Conservation (phyloP, 129 eudicot species). For the Ambrosia artemisiifolia region DNA sequence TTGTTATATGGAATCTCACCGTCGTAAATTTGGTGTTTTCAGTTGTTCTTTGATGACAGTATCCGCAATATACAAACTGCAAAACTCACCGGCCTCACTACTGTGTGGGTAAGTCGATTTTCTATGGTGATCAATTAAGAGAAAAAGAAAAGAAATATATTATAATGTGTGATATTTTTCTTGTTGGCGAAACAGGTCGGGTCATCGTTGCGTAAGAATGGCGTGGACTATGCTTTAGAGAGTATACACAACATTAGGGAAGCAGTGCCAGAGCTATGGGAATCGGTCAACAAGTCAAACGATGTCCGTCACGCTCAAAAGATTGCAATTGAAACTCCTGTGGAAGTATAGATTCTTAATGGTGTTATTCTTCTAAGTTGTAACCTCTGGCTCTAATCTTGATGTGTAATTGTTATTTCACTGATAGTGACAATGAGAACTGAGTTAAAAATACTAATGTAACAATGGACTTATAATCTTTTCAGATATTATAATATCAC, state of each 20-base stretch:
- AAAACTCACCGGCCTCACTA: constrained; percentile 53
- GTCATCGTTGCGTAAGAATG: constrained; percentile 40
- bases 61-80: constrained; percentile 72
- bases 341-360: constrained; percentile 48
- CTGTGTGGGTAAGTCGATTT: constrained; percentile 66
- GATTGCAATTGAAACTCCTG: constrained; percentile 66
- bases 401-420: constrained; percentile 9
- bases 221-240: constrained; percentile 77
- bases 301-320: constrained; percentile 39
- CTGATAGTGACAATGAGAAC: not conserved
- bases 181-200: constrained; percentile 50
- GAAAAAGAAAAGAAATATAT: not conserved
- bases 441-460: not conserved
- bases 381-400: constrained; percentile 1
- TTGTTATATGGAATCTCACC: not conserved
- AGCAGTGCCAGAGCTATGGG: constrained; percentile 82
- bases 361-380: not conserved
- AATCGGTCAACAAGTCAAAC: constrained; percentile 46
- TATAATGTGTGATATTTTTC: not conserved
- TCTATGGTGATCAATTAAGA: not conserved
- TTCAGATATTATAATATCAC: no score
- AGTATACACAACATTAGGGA: constrained; percentile 85
- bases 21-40: constrained; percentile 16
- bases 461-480: no score
- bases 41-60: constrained; percentile 93